These are phyloP conservation scores for Epithele typhae DNA, from an alignment of 768 basidiomycete species.

Conservation along the genomic window DNA sequence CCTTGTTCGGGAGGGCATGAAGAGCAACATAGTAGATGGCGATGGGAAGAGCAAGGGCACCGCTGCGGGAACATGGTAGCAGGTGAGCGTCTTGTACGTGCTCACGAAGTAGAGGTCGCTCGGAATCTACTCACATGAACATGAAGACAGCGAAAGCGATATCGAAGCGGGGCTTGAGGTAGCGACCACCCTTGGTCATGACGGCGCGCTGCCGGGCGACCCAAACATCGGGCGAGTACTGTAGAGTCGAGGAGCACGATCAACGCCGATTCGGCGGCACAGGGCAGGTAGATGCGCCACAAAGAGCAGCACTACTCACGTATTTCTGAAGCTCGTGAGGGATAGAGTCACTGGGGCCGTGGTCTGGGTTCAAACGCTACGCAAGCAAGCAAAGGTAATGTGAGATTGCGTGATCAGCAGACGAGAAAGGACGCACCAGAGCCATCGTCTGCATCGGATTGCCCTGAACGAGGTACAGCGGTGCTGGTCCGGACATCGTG, in stretches of 20 bases:
- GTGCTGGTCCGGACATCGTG: constrained; percentile 10
- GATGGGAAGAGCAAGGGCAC: constrained; percentile 36
- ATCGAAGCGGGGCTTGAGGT: constrained; percentile 42
- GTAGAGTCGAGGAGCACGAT: constrained; percentile 6
- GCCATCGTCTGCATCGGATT: constrained; percentile 11
- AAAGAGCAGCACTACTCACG: constrained; percentile 21
- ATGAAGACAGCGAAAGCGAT: constrained; percentile 35
- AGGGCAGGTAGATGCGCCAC: background rate
- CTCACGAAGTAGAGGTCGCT: too few species aligned
- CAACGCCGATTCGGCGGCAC: background rate
- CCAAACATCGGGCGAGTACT: constrained; percentile 45
- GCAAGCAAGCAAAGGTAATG: too few species aligned
- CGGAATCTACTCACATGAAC: constrained; percentile 36
- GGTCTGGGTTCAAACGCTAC: constrained; percentile 17
- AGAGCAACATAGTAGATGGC: constrained; percentile 33
- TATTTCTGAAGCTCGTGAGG: constrained; percentile 30
- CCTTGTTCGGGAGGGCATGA: constrained; percentile 21
- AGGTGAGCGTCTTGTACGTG: too few species aligned
- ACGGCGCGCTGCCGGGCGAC: constrained; percentile 36
- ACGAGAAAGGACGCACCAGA: constrained; percentile 4
- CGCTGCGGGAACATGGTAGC: too few species aligned
- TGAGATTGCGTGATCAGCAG: background rate
- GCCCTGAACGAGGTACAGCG: constrained; percentile 4
- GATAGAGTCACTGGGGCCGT: constrained; percentile 17
- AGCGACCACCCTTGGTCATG: constrained; percentile 32